Evolutionary conservation across 768 basidiomycete genomes (phyloP).

Genomic region (Neoboletus brunneissimus): DNA sequence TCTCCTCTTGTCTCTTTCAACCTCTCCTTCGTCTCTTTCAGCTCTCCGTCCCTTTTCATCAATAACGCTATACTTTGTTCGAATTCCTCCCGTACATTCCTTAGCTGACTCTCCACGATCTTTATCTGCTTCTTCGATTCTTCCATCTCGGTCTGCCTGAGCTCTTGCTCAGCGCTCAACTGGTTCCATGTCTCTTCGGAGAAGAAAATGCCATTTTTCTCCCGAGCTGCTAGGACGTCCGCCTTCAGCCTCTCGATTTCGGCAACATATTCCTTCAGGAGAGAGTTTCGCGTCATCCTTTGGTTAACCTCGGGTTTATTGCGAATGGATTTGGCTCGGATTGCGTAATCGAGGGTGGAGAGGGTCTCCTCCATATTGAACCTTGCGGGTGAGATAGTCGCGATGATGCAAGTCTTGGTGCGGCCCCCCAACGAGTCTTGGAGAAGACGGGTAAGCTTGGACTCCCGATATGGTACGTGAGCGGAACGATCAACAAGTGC

Average conservation of each 20-base stretch:
- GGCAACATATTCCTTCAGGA: conserved; percentile 88
- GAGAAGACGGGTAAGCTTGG: conserved; percentile 93
- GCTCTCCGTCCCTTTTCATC: conserved; percentile 71
- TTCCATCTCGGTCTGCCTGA: conserved; percentile 70
- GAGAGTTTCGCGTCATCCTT: conserved; percentile 86
- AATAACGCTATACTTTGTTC: conserved; percentile 83
- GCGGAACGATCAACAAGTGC: conserved; percentile 88
- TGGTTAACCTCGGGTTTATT: conserved; percentile 96
- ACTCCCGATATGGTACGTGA: conserved; percentile 96
- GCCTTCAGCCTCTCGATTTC: conserved; percentile 93
- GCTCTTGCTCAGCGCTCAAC: conserved; percentile 72
- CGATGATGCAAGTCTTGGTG: conserved; percentile 97
- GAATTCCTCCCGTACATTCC: conserved; percentile 82
- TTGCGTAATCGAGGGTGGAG: conserved; percentile 95
- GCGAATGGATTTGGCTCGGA: conserved; percentile 90
- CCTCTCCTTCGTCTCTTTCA: conserved; percentile 57
- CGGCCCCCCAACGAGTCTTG: conserved; percentile 99
- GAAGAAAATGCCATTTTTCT: conserved; percentile 96
- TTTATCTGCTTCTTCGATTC: conserved; percentile 83
- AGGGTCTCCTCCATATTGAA: conserved; percentile 96
- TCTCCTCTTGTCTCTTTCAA: conserved; percentile 51
- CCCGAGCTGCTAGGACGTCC: conserved; percentile 85
- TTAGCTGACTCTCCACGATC: conserved; percentile 79
- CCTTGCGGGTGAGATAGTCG: conserved; percentile 90
- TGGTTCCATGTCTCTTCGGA: conserved; percentile 89